phyloP scores from a whole-genome alignment of 1,139 yeast genomes.

The Pichia inconspicua region DNA sequence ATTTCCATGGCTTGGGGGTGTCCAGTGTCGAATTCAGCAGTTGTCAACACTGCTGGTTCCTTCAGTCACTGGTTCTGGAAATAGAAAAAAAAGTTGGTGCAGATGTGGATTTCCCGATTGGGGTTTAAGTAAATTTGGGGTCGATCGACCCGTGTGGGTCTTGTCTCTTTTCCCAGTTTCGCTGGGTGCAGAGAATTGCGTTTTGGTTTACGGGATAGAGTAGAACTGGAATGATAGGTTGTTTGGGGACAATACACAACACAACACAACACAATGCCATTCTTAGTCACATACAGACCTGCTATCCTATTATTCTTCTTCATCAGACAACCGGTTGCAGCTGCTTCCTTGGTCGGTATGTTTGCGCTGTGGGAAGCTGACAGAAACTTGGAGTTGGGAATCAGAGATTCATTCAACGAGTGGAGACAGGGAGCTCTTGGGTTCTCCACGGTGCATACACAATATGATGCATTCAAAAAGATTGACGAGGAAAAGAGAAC shows the following conservation, averaged over 20 bases:
- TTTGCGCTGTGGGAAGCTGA: slow-evolving; percentile 30
- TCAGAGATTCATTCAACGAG: slow-evolving; percentile 22
- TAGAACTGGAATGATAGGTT: no score
- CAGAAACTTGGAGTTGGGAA: slow-evolving; percentile 25
- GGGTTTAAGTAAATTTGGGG: no score
- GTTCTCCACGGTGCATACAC: slow-evolving; percentile 26
- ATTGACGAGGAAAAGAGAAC: slow-evolving; percentile 26
- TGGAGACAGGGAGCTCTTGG: slow-evolving; percentile 25
- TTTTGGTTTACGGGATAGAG: background rate
- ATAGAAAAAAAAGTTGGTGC: background rate
- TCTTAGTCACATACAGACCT: slow-evolving; percentile 28
- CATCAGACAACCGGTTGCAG: slow-evolving; percentile 31
- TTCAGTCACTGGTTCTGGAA: no score
- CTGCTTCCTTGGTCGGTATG: slow-evolving; percentile 24
- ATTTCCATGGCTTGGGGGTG: slow-evolving; percentile 47
- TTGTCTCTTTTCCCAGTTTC: no score
- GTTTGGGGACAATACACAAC: background rate
- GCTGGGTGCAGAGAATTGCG: no score
- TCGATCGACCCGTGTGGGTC: background rate
- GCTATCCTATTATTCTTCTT: slow-evolving; percentile 29
- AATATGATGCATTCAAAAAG: slow-evolving; percentile 25
- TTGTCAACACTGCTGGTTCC: background rate
- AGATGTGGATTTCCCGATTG: background rate
- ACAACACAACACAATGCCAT: slow-evolving; percentile 18
- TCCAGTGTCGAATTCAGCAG: background rate